A percentile compares a stretch with the other conserved stretches of the same genome.
Evolutionary conservation across 768 basidiomycete species (phyloP).

Genomic region (Auricularia sp.): DNA sequence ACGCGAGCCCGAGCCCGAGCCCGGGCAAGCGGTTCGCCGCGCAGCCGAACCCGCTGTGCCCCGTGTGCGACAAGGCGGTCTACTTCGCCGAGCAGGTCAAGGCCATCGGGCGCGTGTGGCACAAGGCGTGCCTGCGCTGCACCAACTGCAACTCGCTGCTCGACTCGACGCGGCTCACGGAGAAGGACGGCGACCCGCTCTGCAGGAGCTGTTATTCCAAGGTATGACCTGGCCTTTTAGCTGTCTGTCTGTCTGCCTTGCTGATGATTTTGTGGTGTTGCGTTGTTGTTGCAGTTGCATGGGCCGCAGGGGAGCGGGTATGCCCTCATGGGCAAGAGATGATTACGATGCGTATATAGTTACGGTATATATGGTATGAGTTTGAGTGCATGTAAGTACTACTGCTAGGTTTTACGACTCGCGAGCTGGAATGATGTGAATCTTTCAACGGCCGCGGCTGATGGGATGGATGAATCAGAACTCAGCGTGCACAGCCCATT

Average conservation of each 20-base stretch:
- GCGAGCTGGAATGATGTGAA: too few relatives aligned
- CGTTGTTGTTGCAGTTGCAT: constrained; percentile 36
- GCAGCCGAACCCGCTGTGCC: constrained; percentile 38
- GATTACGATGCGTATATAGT: background rate
- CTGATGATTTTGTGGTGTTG: background rate
- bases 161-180: constrained; percentile 64
- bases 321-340: constrained; percentile 41
- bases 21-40: background rate
- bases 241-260: background rate
- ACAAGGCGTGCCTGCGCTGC: constrained; percentile 70
- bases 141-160: constrained; percentile 55
- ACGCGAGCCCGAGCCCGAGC: background rate
- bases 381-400: too few relatives aligned
- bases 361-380: too few relatives aligned
- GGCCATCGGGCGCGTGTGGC: constrained; percentile 71
- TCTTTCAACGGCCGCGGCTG: too few relatives aligned
- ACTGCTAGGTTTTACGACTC: too few relatives aligned
- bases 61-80: constrained; percentile 62
- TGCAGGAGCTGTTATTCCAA: constrained; percentile 69
- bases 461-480: too few relatives aligned
- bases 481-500: too few relatives aligned
- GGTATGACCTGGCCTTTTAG: constrained; percentile 20
- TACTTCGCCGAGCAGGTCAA: constrained; percentile 85
- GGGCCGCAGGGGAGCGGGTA: constrained; percentile 69
- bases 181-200: constrained; percentile 63